A percentile compares a stretch with the other conserved stretches of the same genome.
phyloP scores from a whole-genome alignment of 108 stramenopile species.

The Mediolabrus comicus region DNA sequence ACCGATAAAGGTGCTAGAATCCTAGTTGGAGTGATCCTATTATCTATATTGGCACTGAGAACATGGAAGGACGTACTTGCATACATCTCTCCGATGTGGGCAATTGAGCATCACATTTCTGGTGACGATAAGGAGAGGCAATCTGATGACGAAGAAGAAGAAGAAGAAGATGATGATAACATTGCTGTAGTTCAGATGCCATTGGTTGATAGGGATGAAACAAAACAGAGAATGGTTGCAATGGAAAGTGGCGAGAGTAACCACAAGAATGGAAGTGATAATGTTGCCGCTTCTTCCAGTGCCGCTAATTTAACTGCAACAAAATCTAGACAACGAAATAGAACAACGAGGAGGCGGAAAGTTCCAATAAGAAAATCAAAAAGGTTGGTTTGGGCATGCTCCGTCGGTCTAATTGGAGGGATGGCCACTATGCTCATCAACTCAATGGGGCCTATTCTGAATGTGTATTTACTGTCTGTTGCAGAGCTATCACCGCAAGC shows the following conservation, averaged over 20 bases:
- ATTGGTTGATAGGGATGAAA: neutral
- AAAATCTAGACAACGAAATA: neutral
- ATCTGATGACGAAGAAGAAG: slow-evolving; percentile 21
- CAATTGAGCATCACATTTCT: slow-evolving; percentile 28
- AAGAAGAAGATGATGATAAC: neutral
- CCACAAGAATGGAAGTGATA: neutral
- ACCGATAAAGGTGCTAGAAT: slow-evolving; percentile 44
- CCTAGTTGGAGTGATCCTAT: slow-evolving; percentile 41
- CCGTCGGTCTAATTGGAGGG: slow-evolving; percentile 51
- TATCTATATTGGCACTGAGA: slow-evolving; percentile 42
- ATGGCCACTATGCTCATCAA: slow-evolving; percentile 58
- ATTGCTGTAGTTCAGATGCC: neutral
- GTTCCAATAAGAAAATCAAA: neutral
- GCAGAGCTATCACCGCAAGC: slow-evolving; percentile 46
- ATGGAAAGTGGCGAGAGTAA: slow-evolving; percentile 12
- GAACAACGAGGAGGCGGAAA: neutral
- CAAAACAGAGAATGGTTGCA: neutral
- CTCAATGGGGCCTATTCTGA: slow-evolving; percentile 59
- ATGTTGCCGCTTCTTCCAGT: neutral
- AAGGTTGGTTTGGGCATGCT: slow-evolving; percentile 38
- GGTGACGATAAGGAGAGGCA: slow-evolving; percentile 24
- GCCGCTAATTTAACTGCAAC: neutral
- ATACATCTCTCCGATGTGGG: slow-evolving; percentile 14
- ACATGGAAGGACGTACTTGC: slow-evolving; percentile 44
- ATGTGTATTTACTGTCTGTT: slow-evolving; percentile 54